A percentile compares a stretch with the other conserved stretches of the same genome.
Evolutionary conservation across 257 asterid species (phyloP).

Genomic region (Gentiana dahurica): DNA sequence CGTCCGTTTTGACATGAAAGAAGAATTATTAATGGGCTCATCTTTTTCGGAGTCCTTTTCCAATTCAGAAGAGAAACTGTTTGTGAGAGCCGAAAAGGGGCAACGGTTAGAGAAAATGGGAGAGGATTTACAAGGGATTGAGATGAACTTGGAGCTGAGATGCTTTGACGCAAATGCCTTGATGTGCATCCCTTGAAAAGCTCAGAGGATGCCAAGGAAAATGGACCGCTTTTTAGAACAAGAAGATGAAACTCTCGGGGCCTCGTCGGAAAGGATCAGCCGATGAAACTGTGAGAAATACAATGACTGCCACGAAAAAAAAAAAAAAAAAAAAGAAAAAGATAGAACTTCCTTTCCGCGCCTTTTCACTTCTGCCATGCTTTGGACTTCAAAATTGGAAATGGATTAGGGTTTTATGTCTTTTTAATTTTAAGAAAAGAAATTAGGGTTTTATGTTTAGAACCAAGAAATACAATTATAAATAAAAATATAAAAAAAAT

Average conservation of each 20-base stretch:
- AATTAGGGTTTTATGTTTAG: too few relatives aligned
- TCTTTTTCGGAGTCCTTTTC: constrained; percentile 7
- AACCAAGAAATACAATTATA: too few relatives aligned
- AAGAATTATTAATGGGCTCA: not conserved
- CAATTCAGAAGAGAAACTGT: constrained; percentile 6
- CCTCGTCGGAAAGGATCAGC: not conserved
- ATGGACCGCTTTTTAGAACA: not conserved
- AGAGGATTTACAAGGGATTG: constrained; percentile 27
- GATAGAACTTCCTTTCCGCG: too few relatives aligned
- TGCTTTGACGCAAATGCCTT: constrained; percentile 21
- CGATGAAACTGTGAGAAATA: not conserved
- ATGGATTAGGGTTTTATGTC: too few relatives aligned
- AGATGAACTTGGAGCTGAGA: constrained; percentile 21
- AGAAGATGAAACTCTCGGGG: constrained; percentile 1
- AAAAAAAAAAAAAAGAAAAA: not conserved
- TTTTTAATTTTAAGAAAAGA: too few relatives aligned
- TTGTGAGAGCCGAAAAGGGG: constrained; percentile 29
- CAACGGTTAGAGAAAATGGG: constrained; percentile 11
- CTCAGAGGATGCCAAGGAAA: constrained; percentile 1
- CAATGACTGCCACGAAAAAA: not conserved
- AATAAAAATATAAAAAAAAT: too few relatives aligned
- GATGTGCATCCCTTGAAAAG: constrained; percentile 35
- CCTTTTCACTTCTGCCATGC: too few relatives aligned
- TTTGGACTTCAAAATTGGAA: too few relatives aligned
- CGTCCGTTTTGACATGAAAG: not conserved